Evolutionary conservation across 805 yeast species (phyloP).

Genomic region (Candida golubevii): DNA sequence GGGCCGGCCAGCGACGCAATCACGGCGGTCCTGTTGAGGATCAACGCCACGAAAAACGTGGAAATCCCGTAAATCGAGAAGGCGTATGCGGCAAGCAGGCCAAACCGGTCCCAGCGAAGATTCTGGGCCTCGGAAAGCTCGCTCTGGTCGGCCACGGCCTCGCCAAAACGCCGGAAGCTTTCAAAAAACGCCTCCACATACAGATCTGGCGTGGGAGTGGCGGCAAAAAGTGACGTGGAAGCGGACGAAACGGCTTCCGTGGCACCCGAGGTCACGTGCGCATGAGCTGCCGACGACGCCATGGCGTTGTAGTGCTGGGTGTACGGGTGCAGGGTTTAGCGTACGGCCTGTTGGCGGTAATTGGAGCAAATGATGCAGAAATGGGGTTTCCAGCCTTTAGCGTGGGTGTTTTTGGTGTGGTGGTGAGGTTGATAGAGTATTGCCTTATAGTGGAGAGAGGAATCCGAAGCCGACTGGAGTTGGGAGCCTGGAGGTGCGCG

Average conservation of each 20-base stretch:
- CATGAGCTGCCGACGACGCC: neutral
- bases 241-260: neutral
- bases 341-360: neutral
- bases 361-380: neutral
- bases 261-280: neutral
- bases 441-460: no score
- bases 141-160: constrained; percentile 13
- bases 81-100: constrained; percentile 26
- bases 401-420: no score
- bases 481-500: no score
- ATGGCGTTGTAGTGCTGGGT: no score
- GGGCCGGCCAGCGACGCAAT: constrained; percentile 34
- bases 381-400: neutral
- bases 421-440: no score
- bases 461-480: no score
- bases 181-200: neutral
- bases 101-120: constrained; percentile 17
- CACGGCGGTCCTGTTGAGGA: constrained; percentile 35
- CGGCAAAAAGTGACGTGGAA: neutral
- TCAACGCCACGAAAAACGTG: constrained; percentile 35
- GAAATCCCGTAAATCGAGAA: constrained; percentile 36
- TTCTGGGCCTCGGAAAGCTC: constrained; percentile 7
- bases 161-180: constrained; percentile 6
- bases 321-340: no score
- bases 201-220: neutral